Evolutionary conservation across 2,329 filamentous ascomycete species (phyloP), one percentile per base, ranked within the genome.

Genomic region (Pseudomassariella vexata): DNA sequence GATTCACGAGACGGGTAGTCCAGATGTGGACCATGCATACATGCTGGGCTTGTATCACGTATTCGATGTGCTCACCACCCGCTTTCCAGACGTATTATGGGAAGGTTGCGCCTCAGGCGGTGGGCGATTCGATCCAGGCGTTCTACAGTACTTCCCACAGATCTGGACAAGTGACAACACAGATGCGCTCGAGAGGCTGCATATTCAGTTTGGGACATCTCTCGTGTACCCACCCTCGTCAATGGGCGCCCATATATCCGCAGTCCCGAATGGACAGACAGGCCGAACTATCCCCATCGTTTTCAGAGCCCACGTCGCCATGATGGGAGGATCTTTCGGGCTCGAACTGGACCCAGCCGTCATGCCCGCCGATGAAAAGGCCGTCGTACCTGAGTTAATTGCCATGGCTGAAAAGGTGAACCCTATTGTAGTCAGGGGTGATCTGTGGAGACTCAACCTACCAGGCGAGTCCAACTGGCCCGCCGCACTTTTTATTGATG

Each of bases 301-400:
- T 2, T 81, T 82, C 58, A 73, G 78, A 20, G 75, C 71, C 0
- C 76, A 81, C 34, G 77, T 82, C 0, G 78, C 78, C 5, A 75
- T 80, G 61, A 81, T 81, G 77, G 78, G 78, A 34, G 77, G 77
- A 22, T 78, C 73, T 0, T 82, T 82, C 42, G 78, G 78, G 0
- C 65, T 82, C 9, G 77, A 82, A 48, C 63, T 82, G 6, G 65
- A 80, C 45, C 78, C 77, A 0, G 56, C 55, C 0, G 60, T 68
- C 6, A 64, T 78, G 5, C 53, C 55, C 0, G 59, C 59, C 0
- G 66, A 67, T 9, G 77, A 82, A n/a, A 61, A 57, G 28, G 62
- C 56, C 0, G 59, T 62, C 19, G 62, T 82, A 1, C 76, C 77
- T 0, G 60, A 47, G 0, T 57, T 82, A 2, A 69, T 82, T 36